phyloP scores from a whole-genome alignment of 257 asterid species.

The Petrea volubilis region DNA sequence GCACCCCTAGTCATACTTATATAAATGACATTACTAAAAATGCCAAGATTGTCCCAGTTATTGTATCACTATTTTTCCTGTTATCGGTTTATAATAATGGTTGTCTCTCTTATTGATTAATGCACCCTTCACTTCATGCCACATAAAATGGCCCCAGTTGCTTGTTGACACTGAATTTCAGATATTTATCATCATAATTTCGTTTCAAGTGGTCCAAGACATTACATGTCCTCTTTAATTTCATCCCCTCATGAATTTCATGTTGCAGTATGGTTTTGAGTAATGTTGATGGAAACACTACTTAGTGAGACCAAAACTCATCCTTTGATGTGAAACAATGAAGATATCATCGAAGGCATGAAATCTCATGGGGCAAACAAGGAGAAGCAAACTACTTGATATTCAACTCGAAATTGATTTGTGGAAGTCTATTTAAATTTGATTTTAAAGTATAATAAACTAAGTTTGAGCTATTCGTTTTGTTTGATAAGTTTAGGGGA shows the following conservation, averaged over 20 bases:
- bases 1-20: background rate
- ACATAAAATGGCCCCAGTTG: background rate
- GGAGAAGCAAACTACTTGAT: too few relatives aligned
- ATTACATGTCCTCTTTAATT: background rate
- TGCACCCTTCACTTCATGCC: background rate
- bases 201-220: too few relatives aligned
- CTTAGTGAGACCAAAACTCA: conserved; percentile 4
- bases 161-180: background rate
- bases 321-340: conserved; percentile 13
- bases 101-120: background rate
- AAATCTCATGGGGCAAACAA: conserved; percentile 3
- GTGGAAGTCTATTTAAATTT: too few relatives aligned
- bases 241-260: background rate
- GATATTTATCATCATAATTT: background rate
- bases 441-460: too few relatives aligned
- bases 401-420: too few relatives aligned
- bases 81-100: background rate
- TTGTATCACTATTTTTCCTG: background rate
- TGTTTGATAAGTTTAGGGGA: too few relatives aligned
- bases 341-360: background rate
- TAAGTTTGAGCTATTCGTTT: too few relatives aligned
- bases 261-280: conserved; percentile 29
- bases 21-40: background rate
- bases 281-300: conserved; percentile 18
- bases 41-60: background rate